Percentiles rank a stretch among this genome's conserved stretches.
These are phyloP conservation scores for Suillus clintonianus DNA, from an alignment of 768 basidiomycete species.

Conservation along the genomic window DNA sequence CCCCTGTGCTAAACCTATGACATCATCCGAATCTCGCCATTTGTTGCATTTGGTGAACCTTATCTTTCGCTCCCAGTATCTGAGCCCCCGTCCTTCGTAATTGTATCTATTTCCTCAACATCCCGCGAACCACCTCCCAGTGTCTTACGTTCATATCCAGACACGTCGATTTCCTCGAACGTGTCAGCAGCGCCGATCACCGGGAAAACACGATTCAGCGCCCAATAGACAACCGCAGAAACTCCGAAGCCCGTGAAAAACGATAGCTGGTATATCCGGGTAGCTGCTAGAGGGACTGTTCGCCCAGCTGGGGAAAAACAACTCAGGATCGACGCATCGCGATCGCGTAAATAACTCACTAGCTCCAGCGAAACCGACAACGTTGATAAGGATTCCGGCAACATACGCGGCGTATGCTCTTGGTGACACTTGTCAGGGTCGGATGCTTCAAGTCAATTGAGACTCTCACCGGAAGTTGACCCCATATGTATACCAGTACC, in stretches of 20 bases:
- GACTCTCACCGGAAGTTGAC: conserved; percentile 62
- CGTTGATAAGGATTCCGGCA: conserved; percentile 80
- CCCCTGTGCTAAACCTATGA: not conserved
- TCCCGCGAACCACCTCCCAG: not conserved
- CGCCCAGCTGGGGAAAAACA: conserved; percentile 45
- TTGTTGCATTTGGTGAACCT: not conserved
- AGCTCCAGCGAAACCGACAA: conserved; percentile 79
- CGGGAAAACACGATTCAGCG: conserved; percentile 60
- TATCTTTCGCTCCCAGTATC: not conserved
- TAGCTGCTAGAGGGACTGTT: conserved; percentile 65
- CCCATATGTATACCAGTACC: conserved; percentile 78
- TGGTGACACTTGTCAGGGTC: conserved; percentile 5
- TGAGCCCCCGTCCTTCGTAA: not conserved
- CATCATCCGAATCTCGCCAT: not conserved
- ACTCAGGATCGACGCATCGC: not conserved
- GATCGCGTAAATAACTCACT: conserved; percentile 41
- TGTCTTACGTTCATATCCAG: conserved; percentile 19
- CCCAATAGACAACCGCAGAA: conserved; percentile 63
- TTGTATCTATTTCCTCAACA: not conserved
- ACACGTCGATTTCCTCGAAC: conserved; percentile 64
- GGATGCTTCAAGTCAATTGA: conserved; percentile 12
- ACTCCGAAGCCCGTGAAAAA: conserved; percentile 84
- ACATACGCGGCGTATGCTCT: conserved; percentile 71
- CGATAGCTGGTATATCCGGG: conserved; percentile 70
- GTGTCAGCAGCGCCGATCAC: conserved; percentile 46